phyloP scores from a whole-genome alignment of 129 eudicot genomes.

The Pulicaria dysenterica region DNA sequence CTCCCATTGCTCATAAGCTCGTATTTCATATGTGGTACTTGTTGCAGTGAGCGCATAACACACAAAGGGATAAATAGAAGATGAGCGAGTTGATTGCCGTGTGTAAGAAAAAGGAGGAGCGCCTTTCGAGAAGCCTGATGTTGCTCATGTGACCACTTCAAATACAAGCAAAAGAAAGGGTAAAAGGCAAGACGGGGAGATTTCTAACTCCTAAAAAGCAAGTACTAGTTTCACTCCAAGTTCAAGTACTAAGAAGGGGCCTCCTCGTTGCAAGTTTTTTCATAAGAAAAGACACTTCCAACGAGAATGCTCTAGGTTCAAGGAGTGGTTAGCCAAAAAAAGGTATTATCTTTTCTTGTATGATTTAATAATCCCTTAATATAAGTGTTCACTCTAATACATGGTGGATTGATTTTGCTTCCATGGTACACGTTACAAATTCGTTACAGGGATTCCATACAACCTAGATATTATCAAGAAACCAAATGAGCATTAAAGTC shows the following conservation, averaged over 20 bases:
- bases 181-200: neutral
- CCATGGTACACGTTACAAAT: slow-evolving; percentile 2
- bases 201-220: too few species aligned
- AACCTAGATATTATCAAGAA: neutral
- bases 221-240: too few species aligned
- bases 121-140: neutral
- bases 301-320: neutral
- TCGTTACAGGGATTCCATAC: neutral
- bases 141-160: neutral
- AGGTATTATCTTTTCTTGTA: neutral
- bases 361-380: neutral
- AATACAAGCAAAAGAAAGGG: neutral
- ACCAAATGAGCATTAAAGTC: neutral
- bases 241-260: too few species aligned
- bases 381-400: neutral
- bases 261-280: neutral
- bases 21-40: too few species aligned
- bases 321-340: neutral
- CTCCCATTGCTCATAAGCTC: too few species aligned
- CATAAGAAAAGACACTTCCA: neutral
- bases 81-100: neutral
- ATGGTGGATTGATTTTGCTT: neutral
- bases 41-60: too few species aligned
- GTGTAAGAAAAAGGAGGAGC: neutral
- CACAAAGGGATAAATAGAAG: neutral